Percentiles rank a stretch among this genome's conserved stretches.
These are phyloP conservation scores for Mytilinidion resinicola DNA, from an alignment of 495 filamentous ascomycete genomes.

Conservation along the genomic window DNA sequence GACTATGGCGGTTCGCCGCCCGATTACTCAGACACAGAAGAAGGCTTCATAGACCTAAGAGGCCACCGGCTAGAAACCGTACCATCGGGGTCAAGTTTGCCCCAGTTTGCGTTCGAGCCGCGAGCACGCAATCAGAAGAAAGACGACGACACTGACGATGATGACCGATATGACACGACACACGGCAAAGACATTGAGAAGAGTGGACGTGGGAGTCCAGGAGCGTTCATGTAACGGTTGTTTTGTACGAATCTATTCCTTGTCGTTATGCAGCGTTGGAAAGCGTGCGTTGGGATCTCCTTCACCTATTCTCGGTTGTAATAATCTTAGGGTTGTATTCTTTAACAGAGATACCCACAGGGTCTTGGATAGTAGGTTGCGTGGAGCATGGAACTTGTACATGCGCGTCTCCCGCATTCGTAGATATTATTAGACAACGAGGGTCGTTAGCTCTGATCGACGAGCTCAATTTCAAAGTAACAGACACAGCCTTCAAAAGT, in stretches of 20 bases:
- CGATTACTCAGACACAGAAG: conserved; percentile 20
- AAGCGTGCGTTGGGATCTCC: not conserved
- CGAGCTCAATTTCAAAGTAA: no score
- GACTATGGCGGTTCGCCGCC: conserved; percentile 10
- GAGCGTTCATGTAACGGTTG: conserved; percentile 10
- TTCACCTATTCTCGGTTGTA: not conserved
- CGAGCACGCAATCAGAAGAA: not conserved
- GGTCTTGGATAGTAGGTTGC: not conserved
- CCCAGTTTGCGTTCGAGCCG: conserved; percentile 2
- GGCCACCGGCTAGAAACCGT: not conserved
- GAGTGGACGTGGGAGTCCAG: conserved; percentile 1
- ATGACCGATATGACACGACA: conserved; percentile 3
- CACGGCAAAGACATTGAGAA: conserved; percentile 6
- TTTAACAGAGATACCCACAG: not conserved
- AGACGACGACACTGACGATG: conserved; percentile 11
- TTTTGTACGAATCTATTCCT: not conserved
- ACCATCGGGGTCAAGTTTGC: not conserved
- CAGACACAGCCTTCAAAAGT: no score
- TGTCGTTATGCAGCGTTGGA: not conserved
- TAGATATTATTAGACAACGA: conserved; percentile 4
- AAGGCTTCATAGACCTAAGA: not conserved
- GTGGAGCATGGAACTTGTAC: not conserved
- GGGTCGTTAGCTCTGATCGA: not conserved
- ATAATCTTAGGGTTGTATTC: not conserved
- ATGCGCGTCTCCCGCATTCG: not conserved